Evolutionary conservation across 2,329 filamentous ascomycete genomes (phyloP).

Genomic region (Aspergillus amoenus): DNA sequence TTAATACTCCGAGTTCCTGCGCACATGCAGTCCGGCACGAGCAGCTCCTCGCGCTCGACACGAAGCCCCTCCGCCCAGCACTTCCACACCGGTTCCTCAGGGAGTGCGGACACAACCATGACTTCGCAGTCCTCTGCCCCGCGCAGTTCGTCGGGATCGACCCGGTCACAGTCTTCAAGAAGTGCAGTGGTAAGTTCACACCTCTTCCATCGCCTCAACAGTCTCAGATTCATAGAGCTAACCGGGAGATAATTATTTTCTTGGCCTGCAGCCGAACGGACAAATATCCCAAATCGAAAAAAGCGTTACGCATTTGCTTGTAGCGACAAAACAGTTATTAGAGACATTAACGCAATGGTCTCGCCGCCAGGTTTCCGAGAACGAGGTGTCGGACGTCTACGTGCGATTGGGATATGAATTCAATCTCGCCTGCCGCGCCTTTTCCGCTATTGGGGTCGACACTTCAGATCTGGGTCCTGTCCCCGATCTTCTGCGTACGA

Average conservation of each 20-base stretch:
- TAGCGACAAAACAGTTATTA: slow-evolving; percentile 95
- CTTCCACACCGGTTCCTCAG: slow-evolving; percentile 35
- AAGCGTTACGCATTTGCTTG: slow-evolving; percentile 94
- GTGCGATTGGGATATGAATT: slow-evolving; percentile 97
- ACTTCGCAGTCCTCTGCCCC: slow-evolving; percentile 62
- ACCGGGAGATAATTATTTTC: neutral
- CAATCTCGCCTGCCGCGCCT: slow-evolving; percentile 96
- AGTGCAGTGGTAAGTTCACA: slow-evolving; percentile 59
- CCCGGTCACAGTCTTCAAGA: slow-evolving; percentile 57
- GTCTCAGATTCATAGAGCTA: neutral
- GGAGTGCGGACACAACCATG: slow-evolving; percentile 44
- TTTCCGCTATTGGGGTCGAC: slow-evolving; percentile 95
- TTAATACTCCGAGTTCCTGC: slow-evolving; percentile 4
- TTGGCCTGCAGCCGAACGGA: slow-evolving; percentile 59
- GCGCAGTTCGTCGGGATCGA: slow-evolving; percentile 66
- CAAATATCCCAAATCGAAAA: slow-evolving; percentile 96
- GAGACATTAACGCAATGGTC: slow-evolving; percentile 99
- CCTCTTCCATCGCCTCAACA: neutral
- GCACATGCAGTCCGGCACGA: slow-evolving; percentile 25
- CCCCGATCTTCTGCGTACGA: slow-evolving; percentile 82
- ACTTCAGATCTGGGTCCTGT: slow-evolving; percentile 93
- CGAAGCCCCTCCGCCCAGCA: slow-evolving; percentile 44
- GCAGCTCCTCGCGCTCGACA: slow-evolving; percentile 41
- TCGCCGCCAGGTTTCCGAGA: slow-evolving; percentile 84
- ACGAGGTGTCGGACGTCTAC: slow-evolving; percentile 96